phyloP scores from a whole-genome alignment of 2,329 filamentous ascomycete genomes.

The Beauveria australis region DNA sequence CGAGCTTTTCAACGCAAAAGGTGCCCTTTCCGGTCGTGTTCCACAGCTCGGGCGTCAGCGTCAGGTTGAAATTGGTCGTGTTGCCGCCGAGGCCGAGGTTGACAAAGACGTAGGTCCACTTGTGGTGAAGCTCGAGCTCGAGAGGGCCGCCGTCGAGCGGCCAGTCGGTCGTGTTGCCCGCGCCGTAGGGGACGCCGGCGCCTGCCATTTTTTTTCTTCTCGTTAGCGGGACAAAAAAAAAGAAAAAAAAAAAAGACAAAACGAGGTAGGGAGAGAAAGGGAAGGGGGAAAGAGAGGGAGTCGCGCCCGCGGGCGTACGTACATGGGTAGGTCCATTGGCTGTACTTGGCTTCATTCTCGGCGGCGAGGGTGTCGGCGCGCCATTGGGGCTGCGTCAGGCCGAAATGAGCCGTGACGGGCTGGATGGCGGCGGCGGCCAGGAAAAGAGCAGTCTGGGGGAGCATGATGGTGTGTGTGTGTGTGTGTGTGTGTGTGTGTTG shows the following conservation, averaged over 20 bases:
- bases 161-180: constrained; percentile 44
- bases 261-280: too few species aligned
- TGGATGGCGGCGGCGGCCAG: constrained; percentile 27
- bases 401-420: constrained; percentile 39
- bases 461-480: background rate
- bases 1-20: constrained; percentile 57
- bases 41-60: constrained; percentile 51
- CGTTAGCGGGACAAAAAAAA: too few species aligned
- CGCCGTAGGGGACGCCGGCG: constrained; percentile 36
- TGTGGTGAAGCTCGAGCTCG: constrained; percentile 41
- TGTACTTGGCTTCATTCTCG: constrained; percentile 31
- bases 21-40: constrained; percentile 52
- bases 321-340: constrained; percentile 44
- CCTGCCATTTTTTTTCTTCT: constrained; percentile 18
- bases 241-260: too few species aligned
- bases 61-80: constrained; percentile 59
- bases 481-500: background rate
- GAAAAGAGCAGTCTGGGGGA: constrained; percentile 16
- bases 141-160: constrained; percentile 41
- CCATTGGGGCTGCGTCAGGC: constrained; percentile 39
- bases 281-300: too few species aligned
- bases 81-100: constrained; percentile 44
- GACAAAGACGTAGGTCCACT: constrained; percentile 44
- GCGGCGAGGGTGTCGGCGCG: constrained; percentile 37
- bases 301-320: constrained; percentile 12